Base-by-base conservation (phyloP, 164 flowering plant species). In the Malania oleifera region DNA sequence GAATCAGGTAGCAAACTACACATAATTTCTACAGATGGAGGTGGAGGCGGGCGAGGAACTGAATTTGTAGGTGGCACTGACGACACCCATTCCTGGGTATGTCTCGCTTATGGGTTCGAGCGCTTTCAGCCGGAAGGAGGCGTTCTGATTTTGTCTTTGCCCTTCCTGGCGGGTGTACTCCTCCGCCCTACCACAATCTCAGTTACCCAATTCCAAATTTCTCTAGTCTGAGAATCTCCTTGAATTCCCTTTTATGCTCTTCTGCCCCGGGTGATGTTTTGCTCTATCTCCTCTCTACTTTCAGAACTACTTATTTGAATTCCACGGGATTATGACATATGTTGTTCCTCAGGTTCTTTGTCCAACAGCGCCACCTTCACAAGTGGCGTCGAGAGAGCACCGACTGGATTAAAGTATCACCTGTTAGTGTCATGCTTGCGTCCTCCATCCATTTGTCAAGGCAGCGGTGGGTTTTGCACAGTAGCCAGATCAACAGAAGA, bases 41-140 rank as follows among this genome's bases (percentile, higher is more conserved):
- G 2, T 7, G 11, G 13, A 38, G 37, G 41, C 41, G 12, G 12
- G 4, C 22, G 5, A 17, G 46, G 22, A 4, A 17, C 12, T 8
- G 8, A 18, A 43, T 43, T 17, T 18, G 20, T 10, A 18, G 22
- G 22, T 6, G 5, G 15, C 14, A 6, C 31, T 49, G 29, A 49
- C 11, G 20, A 15, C 6, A 12, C 7, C 1, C 20, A 41, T 17
- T 40, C 34, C 24, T 43, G 44, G 54, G 47, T 0, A 68, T 68
- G 71, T 47, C 58, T 26, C 43, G 14, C 1, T 57, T 26, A 62
- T 62, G 54, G 63, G n/a, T 63, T 25, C 63, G 71, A 31, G 51
- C 56, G 18, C 50, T 67, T 52, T 49, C 40, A 7, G 28, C 52
- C 37, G 57, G 29, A 35, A 58, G 19, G 24, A 41, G 40, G 22